Conservation (phyloP, 768 basidiomycete species). For the Obba rivulosa region DNA sequence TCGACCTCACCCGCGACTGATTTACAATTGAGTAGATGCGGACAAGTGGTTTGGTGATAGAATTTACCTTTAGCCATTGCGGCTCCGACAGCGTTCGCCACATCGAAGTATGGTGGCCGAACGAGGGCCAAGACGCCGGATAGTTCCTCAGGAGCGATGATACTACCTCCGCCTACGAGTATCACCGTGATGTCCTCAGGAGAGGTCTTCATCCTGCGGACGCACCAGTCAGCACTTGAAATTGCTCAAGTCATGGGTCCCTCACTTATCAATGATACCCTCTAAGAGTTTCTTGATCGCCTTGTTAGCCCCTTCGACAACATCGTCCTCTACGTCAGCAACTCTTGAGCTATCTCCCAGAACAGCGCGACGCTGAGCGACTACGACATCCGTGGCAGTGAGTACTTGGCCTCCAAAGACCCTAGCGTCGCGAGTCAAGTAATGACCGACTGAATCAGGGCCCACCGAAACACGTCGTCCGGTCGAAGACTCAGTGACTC, state of each 20-base stretch:
- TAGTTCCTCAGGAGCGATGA: slow-evolving; percentile 47
- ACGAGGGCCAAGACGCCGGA: slow-evolving; percentile 47
- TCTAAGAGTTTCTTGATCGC: slow-evolving; percentile 40
- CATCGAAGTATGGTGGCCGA: slow-evolving; percentile 44
- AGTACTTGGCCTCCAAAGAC: slow-evolving; percentile 53
- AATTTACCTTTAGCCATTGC: slow-evolving; percentile 30
- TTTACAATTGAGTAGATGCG: neutral
- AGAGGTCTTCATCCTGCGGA: slow-evolving; percentile 52
- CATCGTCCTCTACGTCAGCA: slow-evolving; percentile 14
- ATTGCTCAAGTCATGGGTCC: neutral
- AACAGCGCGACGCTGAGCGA: slow-evolving; percentile 28
- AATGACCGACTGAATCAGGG: slow-evolving; percentile 61
- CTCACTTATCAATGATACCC: slow-evolving; percentile 40
- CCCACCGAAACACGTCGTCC: slow-evolving; percentile 43
- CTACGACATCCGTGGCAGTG: slow-evolving; percentile 59
- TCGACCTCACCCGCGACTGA: slow-evolving; percentile 28
- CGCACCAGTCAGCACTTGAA: neutral
- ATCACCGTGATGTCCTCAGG: slow-evolving; percentile 51
- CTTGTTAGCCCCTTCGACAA: slow-evolving; percentile 30
- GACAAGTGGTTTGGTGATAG: neutral
- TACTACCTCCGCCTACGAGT: slow-evolving; percentile 62
- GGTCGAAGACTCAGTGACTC: slow-evolving; percentile 25
- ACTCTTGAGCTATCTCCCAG: slow-evolving; percentile 23
- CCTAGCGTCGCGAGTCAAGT: slow-evolving; percentile 40
- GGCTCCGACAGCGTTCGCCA: slow-evolving; percentile 61